Base-by-base conservation (phyloP, 352 stramenopile genomes). In the Globisporangium mamillatum region DNA sequence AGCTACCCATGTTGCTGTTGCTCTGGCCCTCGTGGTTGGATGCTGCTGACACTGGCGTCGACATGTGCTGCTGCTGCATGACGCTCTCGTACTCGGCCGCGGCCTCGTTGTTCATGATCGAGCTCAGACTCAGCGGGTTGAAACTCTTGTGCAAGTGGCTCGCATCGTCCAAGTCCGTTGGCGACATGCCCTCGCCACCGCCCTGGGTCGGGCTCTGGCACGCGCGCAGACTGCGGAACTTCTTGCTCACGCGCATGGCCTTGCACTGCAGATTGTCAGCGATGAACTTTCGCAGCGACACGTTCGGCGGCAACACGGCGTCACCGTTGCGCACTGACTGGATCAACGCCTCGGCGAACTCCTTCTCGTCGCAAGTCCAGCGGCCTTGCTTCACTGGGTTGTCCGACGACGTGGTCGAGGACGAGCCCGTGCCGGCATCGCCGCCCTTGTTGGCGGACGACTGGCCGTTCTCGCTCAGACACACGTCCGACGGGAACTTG, bases 71-170 rank as follows among this genome's bases (percentile, higher is more conserved):
- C 8, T 24, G 44, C 18, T 34, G 52, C 4, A 27, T 34, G 10
- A 18, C 25, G 36, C 57, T 52, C 32, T 63, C 57, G 29, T 52
- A 53, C n/a, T 56, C 70, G 74, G 29, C 32, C 46, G 71, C 70
- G 8, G 69, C 68, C 34, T 92, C 82, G 46, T 84, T 80, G 68
- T 91, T 91, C 82, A 90, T 90, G 71, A 92, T 92, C n/a, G 75
- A 88, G 53, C 75, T 74, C n/a, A 92, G 69, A 59, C 83, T 90
- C 9, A 92, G 75, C 29, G 83, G 72, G 71, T 91, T 88, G 68
- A 91, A 91, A 27, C 66, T 65, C 67, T 76, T 68, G 14, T 27
- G 69, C 60, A 20, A 73, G 64, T 24, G 60, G 50, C 2, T 66
- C 22, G 14, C 29, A 8, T 70, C 50, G 22, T 63, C 68, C 18